Percentiles rank a stretch among this genome's conserved stretches.
Evolutionary conservation across 2,329 filamentous ascomycete species (phyloP).

Genomic region (Claviceps arundinis): DNA sequence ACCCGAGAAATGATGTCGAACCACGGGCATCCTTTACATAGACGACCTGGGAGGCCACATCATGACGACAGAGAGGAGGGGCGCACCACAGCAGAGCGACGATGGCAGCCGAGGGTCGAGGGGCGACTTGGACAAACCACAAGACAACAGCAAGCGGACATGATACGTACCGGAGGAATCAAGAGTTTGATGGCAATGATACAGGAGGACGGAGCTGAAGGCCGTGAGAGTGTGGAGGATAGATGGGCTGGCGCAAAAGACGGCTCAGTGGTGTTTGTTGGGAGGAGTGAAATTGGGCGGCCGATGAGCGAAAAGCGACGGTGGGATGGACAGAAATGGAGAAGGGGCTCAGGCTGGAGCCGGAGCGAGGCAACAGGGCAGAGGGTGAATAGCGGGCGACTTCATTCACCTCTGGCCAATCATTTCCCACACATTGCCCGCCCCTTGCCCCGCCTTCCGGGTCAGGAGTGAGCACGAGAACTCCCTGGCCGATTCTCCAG

Average conservation of each 20-base stretch:
- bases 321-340: slow-evolving; percentile 16
- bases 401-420: not conserved
- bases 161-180: slow-evolving; percentile 5
- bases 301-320: slow-evolving; percentile 20
- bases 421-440: not conserved
- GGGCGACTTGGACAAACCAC: slow-evolving; percentile 2
- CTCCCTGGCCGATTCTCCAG: too few relatives aligned
- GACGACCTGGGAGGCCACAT: slow-evolving; percentile 5
- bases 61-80: slow-evolving; percentile 28
- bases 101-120: slow-evolving; percentile 6
- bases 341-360: slow-evolving; percentile 17
- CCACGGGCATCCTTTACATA: not conserved
- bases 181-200: not conserved
- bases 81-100: slow-evolving; percentile 9
- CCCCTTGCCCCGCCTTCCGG: not conserved
- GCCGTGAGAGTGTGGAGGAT: slow-evolving; percentile 8
- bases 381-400: not conserved
- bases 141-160: slow-evolving; percentile 4
- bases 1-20: not conserved
- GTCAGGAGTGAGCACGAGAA: too few relatives aligned
- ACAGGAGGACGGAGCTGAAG: not conserved
- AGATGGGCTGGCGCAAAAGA: slow-evolving; percentile 8
- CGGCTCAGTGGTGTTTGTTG: slow-evolving; percentile 11
- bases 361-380: slow-evolving; percentile 7
- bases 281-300: slow-evolving; percentile 16